A percentile compares a stretch with the other conserved stretches of the same genome.
phyloP scores from a whole-genome alignment of 2,329 filamentous ascomycete genomes.

The Stachybotrys echinatus region DNA sequence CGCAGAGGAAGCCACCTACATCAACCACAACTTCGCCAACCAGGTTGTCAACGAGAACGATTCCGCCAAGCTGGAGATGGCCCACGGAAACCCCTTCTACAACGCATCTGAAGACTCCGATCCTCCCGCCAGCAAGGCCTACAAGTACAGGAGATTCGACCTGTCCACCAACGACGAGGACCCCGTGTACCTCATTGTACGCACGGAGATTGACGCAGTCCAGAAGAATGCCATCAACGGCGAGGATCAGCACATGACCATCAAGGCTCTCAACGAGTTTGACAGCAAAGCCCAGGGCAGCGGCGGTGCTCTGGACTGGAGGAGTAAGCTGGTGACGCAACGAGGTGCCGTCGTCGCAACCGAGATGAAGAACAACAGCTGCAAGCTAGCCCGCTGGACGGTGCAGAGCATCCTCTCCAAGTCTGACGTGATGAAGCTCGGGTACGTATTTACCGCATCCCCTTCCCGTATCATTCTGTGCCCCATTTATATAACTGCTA shows the following conservation, averaged over 20 bases:
- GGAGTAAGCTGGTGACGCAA: constrained; percentile 88
- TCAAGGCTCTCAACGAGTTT: constrained; percentile 98
- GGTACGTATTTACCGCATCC: constrained; percentile 47
- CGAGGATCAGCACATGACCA: constrained; percentile 83
- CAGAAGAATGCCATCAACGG: constrained; percentile 91
- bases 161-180: constrained; percentile 92
- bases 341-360: constrained; percentile 96
- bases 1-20: constrained; percentile 96
- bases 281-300: constrained; percentile 96
- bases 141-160: constrained; percentile 98
- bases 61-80: constrained; percentile 73
- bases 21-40: constrained; percentile 99
- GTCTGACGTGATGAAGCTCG: constrained; percentile 98
- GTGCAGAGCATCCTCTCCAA: constrained; percentile 94
- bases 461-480: background rate
- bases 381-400: constrained; percentile 97
- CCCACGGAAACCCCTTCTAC: constrained; percentile 95
- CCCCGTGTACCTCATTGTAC: constrained; percentile 86
- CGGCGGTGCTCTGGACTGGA: constrained; percentile 94
- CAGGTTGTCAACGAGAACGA: constrained; percentile 87
- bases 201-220: constrained; percentile 91
- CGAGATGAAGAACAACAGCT: constrained; percentile 99
- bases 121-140: constrained; percentile 89
- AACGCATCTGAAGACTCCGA: constrained; percentile 89
- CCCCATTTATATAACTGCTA: background rate